Conservation (phyloP, 2,329 filamentous ascomycete genomes). For the Neophaeococcomyces aloes region DNA sequence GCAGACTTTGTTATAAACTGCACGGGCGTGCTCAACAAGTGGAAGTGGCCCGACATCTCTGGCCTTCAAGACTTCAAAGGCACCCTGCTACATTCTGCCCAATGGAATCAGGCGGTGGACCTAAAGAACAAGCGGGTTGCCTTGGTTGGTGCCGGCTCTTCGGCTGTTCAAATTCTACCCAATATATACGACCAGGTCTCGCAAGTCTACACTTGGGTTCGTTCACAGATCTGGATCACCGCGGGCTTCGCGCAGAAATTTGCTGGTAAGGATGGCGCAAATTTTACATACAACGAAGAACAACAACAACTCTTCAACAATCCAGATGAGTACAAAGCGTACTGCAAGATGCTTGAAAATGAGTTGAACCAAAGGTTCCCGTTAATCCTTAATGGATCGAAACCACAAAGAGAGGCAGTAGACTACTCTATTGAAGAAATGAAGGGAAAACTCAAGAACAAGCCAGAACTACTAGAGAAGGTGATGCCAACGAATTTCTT, state of each 20-base stretch:
- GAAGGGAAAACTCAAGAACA: conserved; percentile 17
- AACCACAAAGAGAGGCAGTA: conserved; percentile 8
- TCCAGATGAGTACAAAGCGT: conserved; percentile 13
- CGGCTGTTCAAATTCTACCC: conserved; percentile 25
- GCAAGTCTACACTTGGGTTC: conserved; percentile 24
- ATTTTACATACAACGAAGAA: conserved; percentile 16
- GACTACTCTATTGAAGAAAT: conserved; percentile 18
- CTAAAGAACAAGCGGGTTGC: conserved; percentile 21
- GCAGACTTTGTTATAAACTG: conserved; percentile 24
- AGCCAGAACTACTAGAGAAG: conserved; percentile 18
- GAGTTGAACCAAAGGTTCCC: conserved; percentile 17
- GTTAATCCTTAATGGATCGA: neutral
- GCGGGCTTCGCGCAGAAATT: conserved; percentile 17
- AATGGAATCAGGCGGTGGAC: conserved; percentile 25
- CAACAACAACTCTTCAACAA: conserved; percentile 16
- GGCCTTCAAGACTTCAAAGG: conserved; percentile 30
- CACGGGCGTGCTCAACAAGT: conserved; percentile 23
- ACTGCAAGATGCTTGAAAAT: conserved; percentile 18
- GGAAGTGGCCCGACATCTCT: conserved; percentile 30
- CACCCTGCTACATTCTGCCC: conserved; percentile 25
- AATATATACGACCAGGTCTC: conserved; percentile 30
- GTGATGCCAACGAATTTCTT: conserved; percentile 21
- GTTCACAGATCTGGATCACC: conserved; percentile 24
- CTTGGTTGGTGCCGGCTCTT: conserved; percentile 22
- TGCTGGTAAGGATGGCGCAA: conserved; percentile 19